Conservation (phyloP, 768 basidiomycete species). For the Atractiella rhizophila region DNA sequence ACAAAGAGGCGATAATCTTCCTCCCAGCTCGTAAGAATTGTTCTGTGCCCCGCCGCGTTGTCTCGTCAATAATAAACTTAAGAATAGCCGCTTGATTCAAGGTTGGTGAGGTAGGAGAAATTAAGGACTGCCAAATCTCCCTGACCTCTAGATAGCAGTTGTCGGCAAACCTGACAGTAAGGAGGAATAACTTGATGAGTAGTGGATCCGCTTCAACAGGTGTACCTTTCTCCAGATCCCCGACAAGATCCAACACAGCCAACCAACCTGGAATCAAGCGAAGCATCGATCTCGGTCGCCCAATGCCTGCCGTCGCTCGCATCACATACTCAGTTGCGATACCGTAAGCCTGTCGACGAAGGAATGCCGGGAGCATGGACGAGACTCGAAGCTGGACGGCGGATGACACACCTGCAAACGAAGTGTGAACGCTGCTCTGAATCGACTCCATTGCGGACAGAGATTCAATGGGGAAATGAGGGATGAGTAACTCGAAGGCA, state of each 20-base stretch:
- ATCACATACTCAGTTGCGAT: too few species aligned
- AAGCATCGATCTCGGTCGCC: slow-evolving; percentile 35
- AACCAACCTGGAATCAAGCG: slow-evolving; percentile 68
- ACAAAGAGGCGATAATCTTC: slow-evolving; percentile 58
- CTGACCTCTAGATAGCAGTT: slow-evolving; percentile 55
- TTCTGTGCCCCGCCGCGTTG: slow-evolving; percentile 52
- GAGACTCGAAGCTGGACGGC: too few species aligned
- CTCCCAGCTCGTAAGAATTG: slow-evolving; percentile 55
- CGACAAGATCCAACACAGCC: slow-evolving; percentile 38
- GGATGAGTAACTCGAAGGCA: slow-evolving; percentile 52
- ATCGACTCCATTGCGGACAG: slow-evolving; percentile 28
- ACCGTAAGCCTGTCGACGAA: too few species aligned
- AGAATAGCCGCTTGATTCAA: slow-evolving; percentile 39
- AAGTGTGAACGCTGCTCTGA: too few species aligned
- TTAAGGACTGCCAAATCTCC: slow-evolving; percentile 33
- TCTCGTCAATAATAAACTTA: slow-evolving; percentile 64
- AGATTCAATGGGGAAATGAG: slow-evolving; percentile 40
- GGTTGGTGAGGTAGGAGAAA: slow-evolving; percentile 38
- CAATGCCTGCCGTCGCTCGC: too few species aligned
- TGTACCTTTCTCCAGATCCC: slow-evolving; percentile 34
- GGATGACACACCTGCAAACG: too few species aligned
- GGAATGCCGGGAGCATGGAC: too few species aligned
- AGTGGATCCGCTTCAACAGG: slow-evolving; percentile 38
- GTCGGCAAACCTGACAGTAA: slow-evolving; percentile 49
- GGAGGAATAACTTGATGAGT: slow-evolving; percentile 55